phyloP scores from a whole-genome alignment of 176 grass and related monocot genomes.

The Echinochloa phyllopogon region DNA sequence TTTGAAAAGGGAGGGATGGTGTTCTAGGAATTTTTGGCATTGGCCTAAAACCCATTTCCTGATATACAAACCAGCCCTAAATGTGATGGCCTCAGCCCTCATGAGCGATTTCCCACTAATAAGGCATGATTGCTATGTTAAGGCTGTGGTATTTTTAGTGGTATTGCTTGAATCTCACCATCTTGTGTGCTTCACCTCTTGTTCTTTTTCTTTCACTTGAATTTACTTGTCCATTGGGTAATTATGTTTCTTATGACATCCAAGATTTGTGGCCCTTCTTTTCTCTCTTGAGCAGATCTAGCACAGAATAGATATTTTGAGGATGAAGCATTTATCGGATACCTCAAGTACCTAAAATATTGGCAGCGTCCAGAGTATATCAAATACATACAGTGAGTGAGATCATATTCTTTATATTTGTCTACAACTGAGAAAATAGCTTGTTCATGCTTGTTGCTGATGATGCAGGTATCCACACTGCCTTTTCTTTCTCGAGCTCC shows the following conservation, averaged over 20 bases:
- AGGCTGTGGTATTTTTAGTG: background rate
- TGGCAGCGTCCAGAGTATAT: conserved; percentile 92
- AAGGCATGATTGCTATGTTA: background rate
- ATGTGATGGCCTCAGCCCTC: background rate
- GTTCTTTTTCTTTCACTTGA: background rate
- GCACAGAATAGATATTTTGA: conserved; percentile 97
- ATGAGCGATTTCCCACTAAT: background rate
- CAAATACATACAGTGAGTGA: conserved; percentile 91
- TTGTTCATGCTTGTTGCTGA: conserved; percentile 20
- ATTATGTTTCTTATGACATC: background rate
- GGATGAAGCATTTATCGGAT: conserved; percentile 88
- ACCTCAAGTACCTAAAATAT: conserved; percentile 96
- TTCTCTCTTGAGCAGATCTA: conserved; percentile 63
- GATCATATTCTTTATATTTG: conserved; percentile 3
- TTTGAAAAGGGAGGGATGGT: background rate
- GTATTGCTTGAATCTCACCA: background rate
- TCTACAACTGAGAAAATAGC: background rate
- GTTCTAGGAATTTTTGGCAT: background rate
- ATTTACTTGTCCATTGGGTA: background rate
- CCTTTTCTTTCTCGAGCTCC: conserved; percentile 98
- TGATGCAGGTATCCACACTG: conserved; percentile 88
- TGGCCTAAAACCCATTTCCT: background rate
- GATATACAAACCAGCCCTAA: background rate
- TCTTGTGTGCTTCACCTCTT: background rate
- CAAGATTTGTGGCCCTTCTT: conserved; percentile 13